A percentile compares a stretch with the other conserved stretches of the same genome.
These are phyloP conservation scores for Ilyonectria destructans DNA, from an alignment of 2,329 filamentous ascomycete species.

Conservation along the genomic window DNA sequence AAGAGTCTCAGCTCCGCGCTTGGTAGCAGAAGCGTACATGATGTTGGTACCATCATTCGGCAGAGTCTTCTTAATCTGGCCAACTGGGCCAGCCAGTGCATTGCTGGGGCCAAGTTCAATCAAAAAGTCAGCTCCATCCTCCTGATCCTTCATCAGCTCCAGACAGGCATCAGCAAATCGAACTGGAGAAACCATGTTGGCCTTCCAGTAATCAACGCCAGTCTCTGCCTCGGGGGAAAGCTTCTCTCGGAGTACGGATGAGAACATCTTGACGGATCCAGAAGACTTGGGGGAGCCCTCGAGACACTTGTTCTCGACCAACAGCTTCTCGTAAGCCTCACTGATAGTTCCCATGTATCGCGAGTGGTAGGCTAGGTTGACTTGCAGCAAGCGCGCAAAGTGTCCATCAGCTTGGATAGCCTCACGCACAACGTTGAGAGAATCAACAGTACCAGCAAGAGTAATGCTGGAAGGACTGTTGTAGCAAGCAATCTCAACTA, in stretches of 20 bases:
- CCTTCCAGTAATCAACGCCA: slow-evolving; percentile 54
- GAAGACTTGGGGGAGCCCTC: slow-evolving; percentile 14
- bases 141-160: slow-evolving; percentile 27
- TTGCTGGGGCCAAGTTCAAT: slow-evolving; percentile 52
- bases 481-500: slow-evolving; percentile 24
- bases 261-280: slow-evolving; percentile 26
- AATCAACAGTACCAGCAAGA: slow-evolving; percentile 19
- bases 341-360: slow-evolving; percentile 21
- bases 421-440: slow-evolving; percentile 17
- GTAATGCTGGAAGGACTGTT: slow-evolving; percentile 27
- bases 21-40: slow-evolving; percentile 12
- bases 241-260: slow-evolving; percentile 20
- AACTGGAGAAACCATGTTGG: slow-evolving; percentile 56
- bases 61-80: slow-evolving; percentile 42
- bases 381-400: slow-evolving; percentile 22
- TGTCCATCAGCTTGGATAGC: slow-evolving; percentile 22
- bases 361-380: slow-evolving; percentile 24
- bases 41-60: slow-evolving; percentile 16
- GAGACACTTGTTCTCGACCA: slow-evolving; percentile 34
- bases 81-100: slow-evolving; percentile 45
- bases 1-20: slow-evolving; percentile 14
- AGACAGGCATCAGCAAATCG: slow-evolving; percentile 55
- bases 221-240: slow-evolving; percentile 9
- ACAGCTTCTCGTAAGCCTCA: slow-evolving; percentile 19
- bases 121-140: slow-evolving; percentile 42